Base-by-base conservation (phyloP, 805 yeast species). In the Candida odintsovae region DNA sequence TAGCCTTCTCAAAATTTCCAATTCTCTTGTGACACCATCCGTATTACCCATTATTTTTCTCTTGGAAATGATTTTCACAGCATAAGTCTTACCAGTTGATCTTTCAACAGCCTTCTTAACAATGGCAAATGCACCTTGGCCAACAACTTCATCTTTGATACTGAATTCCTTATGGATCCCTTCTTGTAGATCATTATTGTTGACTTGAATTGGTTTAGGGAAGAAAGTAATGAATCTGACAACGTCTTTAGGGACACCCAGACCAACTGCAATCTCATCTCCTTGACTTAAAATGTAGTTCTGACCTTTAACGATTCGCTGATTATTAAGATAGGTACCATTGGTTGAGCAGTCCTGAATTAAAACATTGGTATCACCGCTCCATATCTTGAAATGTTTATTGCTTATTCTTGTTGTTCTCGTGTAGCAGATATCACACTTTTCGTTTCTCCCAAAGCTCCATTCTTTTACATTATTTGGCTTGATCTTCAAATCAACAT, bases 51-150 rank as follows among this genome's bases (percentile, higher is more conserved):
- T 81, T 42, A 92, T 80, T 58, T 89, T 88, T 46, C 88, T 73
- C 56, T 90, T 82, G 45, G 84, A 82, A 33, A 94, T 90, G 50
- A 94, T 89, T 61, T 94, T 94, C 16, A 88, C 95, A 0, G 99
- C 99, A 64, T 71, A 90, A 6, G 92, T 78, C 53, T 82, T 80
- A 13, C 98, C 98, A 0, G 96, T 81, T 7, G 78, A 66, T 50
- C 97, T 76, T 58, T 90, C 94, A 1, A 90, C 80, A 5, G 95
- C 97, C 61, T 88, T 88, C 54, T 89, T 84, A 25, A 94, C 99
- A 1, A 90, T 86, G 6, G 98, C 98, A 74, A 92, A 92, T 10
- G 98, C 98, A n/a, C 99, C 99, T 57, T 89, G 94, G 1, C 99
- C 99, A 1, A 92, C 86, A 15, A 87, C 82, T 58, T 86, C 96